Percentiles rank a stretch among this genome's conserved stretches.
Evolutionary conservation across 495 filamentous ascomycete genomes (phyloP).

Genomic region (Trichocladium antarcticum): DNA sequence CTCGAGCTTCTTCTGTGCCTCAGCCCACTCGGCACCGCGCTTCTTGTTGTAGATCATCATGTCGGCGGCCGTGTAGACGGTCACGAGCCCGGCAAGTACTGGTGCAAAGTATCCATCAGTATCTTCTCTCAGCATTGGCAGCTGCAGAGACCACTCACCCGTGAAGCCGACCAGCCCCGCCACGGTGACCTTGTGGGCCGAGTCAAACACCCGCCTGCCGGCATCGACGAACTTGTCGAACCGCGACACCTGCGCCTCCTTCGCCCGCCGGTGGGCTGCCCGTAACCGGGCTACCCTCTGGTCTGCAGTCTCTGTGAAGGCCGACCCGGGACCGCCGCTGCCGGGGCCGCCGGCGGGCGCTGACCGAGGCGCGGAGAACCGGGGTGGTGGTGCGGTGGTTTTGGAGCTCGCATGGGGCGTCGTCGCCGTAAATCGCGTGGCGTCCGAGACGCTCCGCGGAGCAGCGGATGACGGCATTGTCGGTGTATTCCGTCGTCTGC

Average conservation of each 20-base stretch:
- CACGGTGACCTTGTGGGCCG: constrained; percentile 67
- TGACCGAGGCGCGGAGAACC: not conserved
- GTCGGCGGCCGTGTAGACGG: constrained; percentile 70
- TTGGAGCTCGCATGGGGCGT: constrained; percentile 77
- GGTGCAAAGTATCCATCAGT: not conserved
- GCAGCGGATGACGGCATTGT: constrained; percentile 34
- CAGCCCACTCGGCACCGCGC: constrained; percentile 53
- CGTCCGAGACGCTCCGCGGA: constrained; percentile 82
- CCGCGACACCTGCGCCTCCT: constrained; percentile 49
- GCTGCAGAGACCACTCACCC: constrained; percentile 41
- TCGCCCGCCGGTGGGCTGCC: constrained; percentile 61
- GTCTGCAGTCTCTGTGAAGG: constrained; percentile 62
- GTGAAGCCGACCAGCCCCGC: constrained; percentile 66
- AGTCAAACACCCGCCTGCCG: constrained; percentile 68
- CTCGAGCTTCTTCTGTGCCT: constrained; percentile 49
- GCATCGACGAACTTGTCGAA: constrained; percentile 59
- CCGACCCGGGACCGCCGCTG: constrained; percentile 9
- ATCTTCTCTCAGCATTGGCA: not conserved
- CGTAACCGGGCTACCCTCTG: constrained; percentile 82
- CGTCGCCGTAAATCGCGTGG: constrained; percentile 90
- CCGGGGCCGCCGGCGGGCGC: not conserved
- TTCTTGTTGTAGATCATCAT: constrained; percentile 80
- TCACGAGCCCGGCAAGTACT: constrained; percentile 65
- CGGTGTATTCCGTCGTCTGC: not conserved
- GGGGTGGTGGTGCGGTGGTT: constrained; percentile 31